Base-by-base conservation (phyloP, 805 yeast species). In the Lipomyces sp. region DNA sequence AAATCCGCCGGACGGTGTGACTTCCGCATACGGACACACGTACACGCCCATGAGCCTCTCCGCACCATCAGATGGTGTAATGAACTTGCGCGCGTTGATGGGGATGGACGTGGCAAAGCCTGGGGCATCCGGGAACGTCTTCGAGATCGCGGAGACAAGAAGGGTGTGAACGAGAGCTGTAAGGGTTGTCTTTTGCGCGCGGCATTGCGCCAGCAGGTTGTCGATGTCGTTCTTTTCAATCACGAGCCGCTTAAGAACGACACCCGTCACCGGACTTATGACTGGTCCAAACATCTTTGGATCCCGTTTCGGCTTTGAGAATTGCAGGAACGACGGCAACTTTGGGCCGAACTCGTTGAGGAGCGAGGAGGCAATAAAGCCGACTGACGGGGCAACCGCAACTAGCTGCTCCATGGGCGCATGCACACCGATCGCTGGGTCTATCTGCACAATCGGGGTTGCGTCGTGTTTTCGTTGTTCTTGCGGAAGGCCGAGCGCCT, bases 41-140 rank as follows among this genome's bases (percentile, higher is more conserved):
- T 32, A 47, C 24, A n/a, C 34, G 16, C 52, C 52, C 32, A 47
- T 36, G 14, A 26, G 24, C 19, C 31, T 28, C 13, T 19, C 19
- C 6, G 11, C 11, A 4, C 5, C 44, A 13, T 32, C 45, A n/a
- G 42, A 22, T 2, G 39, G 18, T 11, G 26, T n/a, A 28, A 26
- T 24, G 32, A 39, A 49, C n/a, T 41, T 45, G 14, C 53, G 53
- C 3, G 51, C 39, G 36, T 39, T 47, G 32, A 49, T 43, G n/a
- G 53, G 53, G n/a, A 49, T 26, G 36, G 39, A 16, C 8, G 46
- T 39, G 11, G n/a, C 36, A 16, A 45, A 49, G n/a, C 52, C 53
- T 8, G 33, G 34, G 2, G 39, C 24, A 7, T 29, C 38, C 13
- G 51, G 50, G 19, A 31, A 45, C 23, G 34, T 46, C 6, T 19